Conservation (phyloP, 1,284 basidiomycete species). For the Tilletia caries region DNA sequence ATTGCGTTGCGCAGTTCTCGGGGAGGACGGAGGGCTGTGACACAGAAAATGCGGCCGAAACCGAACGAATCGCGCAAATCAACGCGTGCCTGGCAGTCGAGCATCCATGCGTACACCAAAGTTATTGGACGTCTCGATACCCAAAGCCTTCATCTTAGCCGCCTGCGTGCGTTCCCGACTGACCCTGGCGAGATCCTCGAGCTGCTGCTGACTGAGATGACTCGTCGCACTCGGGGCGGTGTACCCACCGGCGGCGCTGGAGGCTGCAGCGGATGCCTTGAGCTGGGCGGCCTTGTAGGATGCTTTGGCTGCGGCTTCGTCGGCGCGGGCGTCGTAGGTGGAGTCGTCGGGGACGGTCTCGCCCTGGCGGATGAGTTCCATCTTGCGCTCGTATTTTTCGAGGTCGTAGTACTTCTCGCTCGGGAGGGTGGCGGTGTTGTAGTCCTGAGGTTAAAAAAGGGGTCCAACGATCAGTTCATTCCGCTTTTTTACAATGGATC, state of each 20-base stretch:
- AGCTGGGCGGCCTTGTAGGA: neutral
- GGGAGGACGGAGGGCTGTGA: no score
- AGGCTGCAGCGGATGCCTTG: neutral
- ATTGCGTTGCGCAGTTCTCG: no score
- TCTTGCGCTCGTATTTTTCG: conserved; percentile 21
- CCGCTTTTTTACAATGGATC: no score
- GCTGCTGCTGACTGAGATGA: conserved; percentile 18
- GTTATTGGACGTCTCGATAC: neutral
- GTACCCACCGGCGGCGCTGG: no score
- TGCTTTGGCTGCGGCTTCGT: conserved; percentile 22
- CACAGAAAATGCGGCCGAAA: no score
- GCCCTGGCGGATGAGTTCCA: conserved; percentile 22
- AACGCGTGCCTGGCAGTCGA: conserved; percentile 1
- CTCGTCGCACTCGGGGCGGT: neutral
- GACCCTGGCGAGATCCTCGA: conserved; percentile 22
- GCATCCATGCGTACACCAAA: conserved; percentile 15
- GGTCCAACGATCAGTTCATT: no score
- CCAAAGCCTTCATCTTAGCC: conserved; percentile 25
- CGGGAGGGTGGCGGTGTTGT: conserved; percentile 25
- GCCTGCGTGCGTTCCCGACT: conserved; percentile 25
- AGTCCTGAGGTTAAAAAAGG: conserved; percentile 15
- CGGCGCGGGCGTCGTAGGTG: conserved; percentile 20
- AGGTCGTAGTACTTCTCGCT: conserved; percentile 27
- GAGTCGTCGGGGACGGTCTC: conserved; percentile 19
- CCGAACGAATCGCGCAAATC: no score